Evolutionary conservation across 352 stramenopile species (phyloP).

Genomic region (Thalassiosira ordinaria): DNA sequence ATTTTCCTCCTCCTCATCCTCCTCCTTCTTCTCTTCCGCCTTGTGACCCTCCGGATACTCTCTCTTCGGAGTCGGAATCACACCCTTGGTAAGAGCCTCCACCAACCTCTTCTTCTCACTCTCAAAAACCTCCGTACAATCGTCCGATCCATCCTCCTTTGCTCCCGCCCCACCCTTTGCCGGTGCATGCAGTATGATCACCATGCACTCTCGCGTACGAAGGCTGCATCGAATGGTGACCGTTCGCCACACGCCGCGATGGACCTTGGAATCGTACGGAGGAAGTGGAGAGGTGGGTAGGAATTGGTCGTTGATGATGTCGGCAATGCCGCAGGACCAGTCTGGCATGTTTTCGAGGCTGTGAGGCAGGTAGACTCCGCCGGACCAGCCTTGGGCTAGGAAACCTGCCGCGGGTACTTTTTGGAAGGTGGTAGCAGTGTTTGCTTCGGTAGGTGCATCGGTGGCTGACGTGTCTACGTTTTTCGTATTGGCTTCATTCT

Average conservation of each 20-base stretch:
- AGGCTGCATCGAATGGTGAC: conserved; percentile 72
- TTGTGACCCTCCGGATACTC: conserved; percentile 40
- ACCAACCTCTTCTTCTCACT: conserved; percentile 73
- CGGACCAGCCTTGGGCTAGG: conserved; percentile 72
- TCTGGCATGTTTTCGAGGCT: conserved; percentile 73
- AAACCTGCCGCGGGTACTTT: conserved; percentile 71
- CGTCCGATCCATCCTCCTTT: conserved; percentile 51
- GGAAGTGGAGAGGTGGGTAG: conserved; percentile 60
- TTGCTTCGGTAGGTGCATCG: background rate
- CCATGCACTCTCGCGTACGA: conserved; percentile 70
- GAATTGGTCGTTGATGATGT: conserved; percentile 78
- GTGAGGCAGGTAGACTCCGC: conserved; percentile 70
- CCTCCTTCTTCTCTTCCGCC: conserved; percentile 16
- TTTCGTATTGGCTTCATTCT: background rate
- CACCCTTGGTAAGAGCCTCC: conserved; percentile 51
- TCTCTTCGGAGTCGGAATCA: conserved; percentile 42
- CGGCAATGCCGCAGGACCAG: conserved; percentile 69
- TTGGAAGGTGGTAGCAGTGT: conserved; percentile 3
- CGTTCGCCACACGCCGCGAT: conserved; percentile 71
- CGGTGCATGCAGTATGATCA: conserved; percentile 77
- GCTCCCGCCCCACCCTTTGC: conserved; percentile 60
- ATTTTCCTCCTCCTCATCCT: conserved; percentile 14
- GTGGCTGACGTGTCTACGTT: background rate
- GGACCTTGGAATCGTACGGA: conserved; percentile 71
- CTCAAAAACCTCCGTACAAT: conserved; percentile 65